Evolutionary conservation across 2,329 filamentous ascomycete genomes (phyloP).

Genomic region (Mollisia scopiformis): DNA sequence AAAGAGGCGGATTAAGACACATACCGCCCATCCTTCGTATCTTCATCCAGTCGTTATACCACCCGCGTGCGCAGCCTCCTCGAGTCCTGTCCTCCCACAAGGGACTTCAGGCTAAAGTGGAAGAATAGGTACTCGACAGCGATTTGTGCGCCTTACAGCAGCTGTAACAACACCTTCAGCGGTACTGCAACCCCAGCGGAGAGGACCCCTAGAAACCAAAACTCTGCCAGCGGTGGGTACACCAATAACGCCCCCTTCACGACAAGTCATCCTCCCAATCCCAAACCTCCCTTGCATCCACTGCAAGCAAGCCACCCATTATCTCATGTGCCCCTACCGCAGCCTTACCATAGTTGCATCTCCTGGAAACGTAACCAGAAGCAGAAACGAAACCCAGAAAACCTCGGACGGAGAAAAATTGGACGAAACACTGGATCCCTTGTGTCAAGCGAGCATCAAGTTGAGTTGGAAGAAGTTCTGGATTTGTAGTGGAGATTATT

Average conservation of each 20-base stretch:
- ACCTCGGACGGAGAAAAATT: background rate
- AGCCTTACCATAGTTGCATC: background rate
- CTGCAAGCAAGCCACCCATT: background rate
- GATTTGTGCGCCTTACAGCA: no score
- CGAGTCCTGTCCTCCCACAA: background rate
- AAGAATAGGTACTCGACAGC: background rate
- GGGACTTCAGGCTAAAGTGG: background rate
- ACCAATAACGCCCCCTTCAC: background rate
- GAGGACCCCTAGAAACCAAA: background rate
- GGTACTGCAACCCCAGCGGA: background rate
- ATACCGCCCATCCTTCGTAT: background rate
- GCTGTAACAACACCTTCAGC: background rate
- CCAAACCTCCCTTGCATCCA: conserved; percentile 1
- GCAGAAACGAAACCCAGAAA: background rate
- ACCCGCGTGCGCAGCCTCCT: background rate
- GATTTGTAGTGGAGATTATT: background rate
- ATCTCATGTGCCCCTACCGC: background rate
- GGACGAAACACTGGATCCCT: background rate
- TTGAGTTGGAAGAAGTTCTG: background rate
- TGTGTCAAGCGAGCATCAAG: background rate
- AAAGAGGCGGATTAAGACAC: background rate
- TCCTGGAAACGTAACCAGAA: background rate
- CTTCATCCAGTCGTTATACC: background rate
- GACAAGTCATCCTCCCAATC: background rate
- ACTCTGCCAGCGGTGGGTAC: background rate